These are phyloP conservation scores for Fusarium drepaniforme DNA, from an alignment of 2,329 filamentous ascomycete species.

Conservation along the genomic window DNA sequence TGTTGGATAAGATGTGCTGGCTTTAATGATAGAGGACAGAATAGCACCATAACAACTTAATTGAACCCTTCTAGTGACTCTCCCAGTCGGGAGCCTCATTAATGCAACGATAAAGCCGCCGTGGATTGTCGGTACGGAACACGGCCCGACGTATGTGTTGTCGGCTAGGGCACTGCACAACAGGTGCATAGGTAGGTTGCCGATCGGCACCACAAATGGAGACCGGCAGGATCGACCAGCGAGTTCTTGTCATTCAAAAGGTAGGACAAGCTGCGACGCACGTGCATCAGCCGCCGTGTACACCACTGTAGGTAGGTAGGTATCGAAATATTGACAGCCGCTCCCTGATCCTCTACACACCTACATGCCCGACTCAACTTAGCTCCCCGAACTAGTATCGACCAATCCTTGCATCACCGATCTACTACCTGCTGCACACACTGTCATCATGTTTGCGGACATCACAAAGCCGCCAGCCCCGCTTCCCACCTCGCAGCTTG, in stretches of 20 bases:
- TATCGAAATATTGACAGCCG: background rate
- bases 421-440: background rate
- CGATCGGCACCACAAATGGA: background rate
- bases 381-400: background rate
- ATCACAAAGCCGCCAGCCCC: constrained; percentile 43
- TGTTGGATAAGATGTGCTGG: background rate
- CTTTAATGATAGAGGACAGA: background rate
- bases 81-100: background rate
- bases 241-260: background rate
- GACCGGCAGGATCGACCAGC: background rate
- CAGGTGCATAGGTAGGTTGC: background rate
- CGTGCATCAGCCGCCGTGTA: no score
- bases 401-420: background rate
- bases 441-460: constrained; percentile 38
- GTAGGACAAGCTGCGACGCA: background rate
- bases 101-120: background rate
- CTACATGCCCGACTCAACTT: background rate
- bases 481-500: constrained; percentile 39
- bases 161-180: background rate
- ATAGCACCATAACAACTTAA: background rate
- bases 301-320: background rate
- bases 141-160: background rate
- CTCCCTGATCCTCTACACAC: background rate
- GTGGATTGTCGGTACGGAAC: background rate
- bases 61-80: background rate